Evolutionary conservation across 495 filamentous ascomycete genomes (phyloP), one percentile per base, ranked within the genome.

Genomic region (Podospora didyma): DNA sequence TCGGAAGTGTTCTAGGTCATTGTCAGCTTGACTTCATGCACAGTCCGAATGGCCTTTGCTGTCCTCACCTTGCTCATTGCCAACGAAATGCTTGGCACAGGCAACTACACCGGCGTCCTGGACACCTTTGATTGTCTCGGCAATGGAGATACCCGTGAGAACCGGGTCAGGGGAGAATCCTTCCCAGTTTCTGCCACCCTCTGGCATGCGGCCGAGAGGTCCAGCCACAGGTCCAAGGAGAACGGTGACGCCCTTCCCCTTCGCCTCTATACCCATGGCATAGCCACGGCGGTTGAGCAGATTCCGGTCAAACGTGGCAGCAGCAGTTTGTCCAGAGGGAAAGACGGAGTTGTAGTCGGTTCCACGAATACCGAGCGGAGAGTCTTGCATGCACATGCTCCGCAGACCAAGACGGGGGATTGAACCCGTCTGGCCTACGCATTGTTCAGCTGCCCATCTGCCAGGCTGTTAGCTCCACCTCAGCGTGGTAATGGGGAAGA

Each of bases 141-240:
- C 78, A 61, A 94, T 89, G 51, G 80, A 80, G 45, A 86, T 68
- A 58, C 90, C 90, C 9, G 88, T 90, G 41, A 93, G 77, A 26
- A 86, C 86, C 0, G 89, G 89, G 61, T 93, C 89, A 10, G 87
- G 84, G 3, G 87, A 83, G 68, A 82, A 84, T 10, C 89, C 84
- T 72, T 90, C 89, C 94, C 94, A 97, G 71, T 93, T 94, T 26
- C 94, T 83, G n/a, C 94, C 94, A 31, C 84, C 89, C 53, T 83
- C 85, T 2, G 92, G 86, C 22, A 76, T 67, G 46, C 88, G 83
- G 21, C 90, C 90, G 34, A 95, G 72, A 1, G 94, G 92, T 1
- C 94, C 94, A 39, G 92, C 89, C 16, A 94, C 93, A 7, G 94
- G 94, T 1, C 93, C 94, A 20, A 98, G 75, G 62, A 90, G 82